Base-by-base conservation (phyloP, 2,329 filamentous ascomycete species). In the Botrytis pseudocinerea region DNA sequence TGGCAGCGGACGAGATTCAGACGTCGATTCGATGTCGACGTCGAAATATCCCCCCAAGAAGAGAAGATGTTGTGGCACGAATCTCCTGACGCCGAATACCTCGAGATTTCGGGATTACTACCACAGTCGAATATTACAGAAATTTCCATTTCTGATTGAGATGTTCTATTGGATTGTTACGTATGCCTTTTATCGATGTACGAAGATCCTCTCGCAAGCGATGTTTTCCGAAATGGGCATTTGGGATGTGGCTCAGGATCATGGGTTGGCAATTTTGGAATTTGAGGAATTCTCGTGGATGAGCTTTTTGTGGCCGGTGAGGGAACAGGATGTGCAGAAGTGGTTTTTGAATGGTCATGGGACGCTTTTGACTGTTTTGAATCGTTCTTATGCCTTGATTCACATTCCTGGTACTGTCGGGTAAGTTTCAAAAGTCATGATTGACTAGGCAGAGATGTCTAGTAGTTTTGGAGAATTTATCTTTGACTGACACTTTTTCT, bases 121-220 rank as follows among this genome's bases (percentile, higher is more conserved):
- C 66, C 90, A 91, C 80, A 90, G 87, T 74, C 85, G 89, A 40
- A 84, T 92, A 72, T 83, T 92, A 73, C 87, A 91, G 79, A 90
- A 90, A 78, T 91, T 89, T 76, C 88, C 89, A 0, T 91, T 91
- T 78, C 78, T 91, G 77, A 86, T 90, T 72, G 89, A 91, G 79
- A 90, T 91, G 87, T 89, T 91, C 78, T 91, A 91, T 80, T 91
- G 89, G 89, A 83, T 87, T 66, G 84, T 91, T 75, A 90, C 79
- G 2, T 80, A 81, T 62, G 77, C 79, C 1, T 79, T 79, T 44
- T 82, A 81, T 61, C 76, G 77, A 48, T 78, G 75, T 61, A 78
- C 80, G 14, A 76, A 74, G 12, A 62, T 80, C 28, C 74, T 77
- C 25, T 79, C 79, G 20, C 77, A 80, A 64, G 76, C 78, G 35